Percentiles rank a stretch among this genome's conserved stretches.
Evolutionary conservation across 169 alveolate species (phyloP).

Genomic region (Plasmodium cynomolgi): DNA sequence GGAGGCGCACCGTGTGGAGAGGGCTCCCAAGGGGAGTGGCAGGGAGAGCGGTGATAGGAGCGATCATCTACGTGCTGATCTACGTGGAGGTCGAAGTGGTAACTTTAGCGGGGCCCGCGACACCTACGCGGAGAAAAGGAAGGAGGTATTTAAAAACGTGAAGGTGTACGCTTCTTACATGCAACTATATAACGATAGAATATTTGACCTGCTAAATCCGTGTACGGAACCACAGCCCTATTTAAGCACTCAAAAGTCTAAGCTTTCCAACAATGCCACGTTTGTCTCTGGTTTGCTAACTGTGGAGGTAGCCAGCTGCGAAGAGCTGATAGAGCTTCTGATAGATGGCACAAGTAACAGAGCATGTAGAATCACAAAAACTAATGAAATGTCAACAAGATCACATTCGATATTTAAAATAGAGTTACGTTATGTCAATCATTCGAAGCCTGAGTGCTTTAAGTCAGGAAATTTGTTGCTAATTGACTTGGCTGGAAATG

Average conservation of each 20-base stretch:
- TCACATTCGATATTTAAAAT: slow-evolving; percentile 88
- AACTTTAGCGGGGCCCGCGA: not conserved
- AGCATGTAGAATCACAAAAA: slow-evolving; percentile 85
- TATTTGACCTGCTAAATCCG: slow-evolving; percentile 80
- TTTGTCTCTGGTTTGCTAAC: slow-evolving; percentile 76
- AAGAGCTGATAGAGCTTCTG: slow-evolving; percentile 83
- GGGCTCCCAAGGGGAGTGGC: not conserved
- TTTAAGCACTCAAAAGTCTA: slow-evolving; percentile 61
- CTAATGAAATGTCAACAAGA: slow-evolving; percentile 86
- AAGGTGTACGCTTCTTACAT: slow-evolving; percentile 81
- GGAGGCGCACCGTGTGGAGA: not conserved
- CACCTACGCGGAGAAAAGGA: not conserved
- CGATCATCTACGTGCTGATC: not conserved
- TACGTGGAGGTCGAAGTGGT: not conserved
- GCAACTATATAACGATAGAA: slow-evolving; percentile 82
- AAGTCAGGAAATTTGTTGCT: slow-evolving; percentile 55
- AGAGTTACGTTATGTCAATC: slow-evolving; percentile 59
- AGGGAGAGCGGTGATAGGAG: not conserved
- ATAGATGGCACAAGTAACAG: slow-evolving; percentile 84
- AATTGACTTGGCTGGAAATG: slow-evolving; percentile 78
- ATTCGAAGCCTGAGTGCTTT: slow-evolving; percentile 24
- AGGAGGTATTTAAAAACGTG: slow-evolving; percentile 53
- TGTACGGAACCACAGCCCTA: slow-evolving; percentile 61
- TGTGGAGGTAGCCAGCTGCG: slow-evolving; percentile 78
- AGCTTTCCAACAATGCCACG: slow-evolving; percentile 14